Evolutionary conservation across 2,329 filamentous ascomycete genomes (phyloP).

Genomic region (Clonostachys rosea): DNA sequence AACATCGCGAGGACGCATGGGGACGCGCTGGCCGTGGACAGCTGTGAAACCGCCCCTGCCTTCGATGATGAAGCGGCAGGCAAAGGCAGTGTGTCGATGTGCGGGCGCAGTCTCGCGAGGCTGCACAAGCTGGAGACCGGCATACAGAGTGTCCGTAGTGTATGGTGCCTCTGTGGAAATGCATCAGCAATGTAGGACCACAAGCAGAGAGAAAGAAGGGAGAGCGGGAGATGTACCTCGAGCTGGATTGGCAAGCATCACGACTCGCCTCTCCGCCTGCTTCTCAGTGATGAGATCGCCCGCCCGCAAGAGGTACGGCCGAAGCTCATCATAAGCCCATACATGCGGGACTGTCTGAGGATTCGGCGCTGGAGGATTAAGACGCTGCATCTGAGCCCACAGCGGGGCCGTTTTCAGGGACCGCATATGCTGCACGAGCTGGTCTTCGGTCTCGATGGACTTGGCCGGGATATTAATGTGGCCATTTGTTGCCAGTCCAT

Average conservation of each 20-base stretch:
- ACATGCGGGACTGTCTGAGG: slow-evolving; percentile 32
- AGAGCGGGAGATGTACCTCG: slow-evolving; percentile 27
- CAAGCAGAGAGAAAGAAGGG: neutral
- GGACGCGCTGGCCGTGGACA: slow-evolving; percentile 46
- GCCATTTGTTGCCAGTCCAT: too few relatives aligned
- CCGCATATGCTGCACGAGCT: too few relatives aligned
- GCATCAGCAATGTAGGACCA: neutral
- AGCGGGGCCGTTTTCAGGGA: slow-evolving; percentile 20
- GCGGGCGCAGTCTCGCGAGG: slow-evolving; percentile 50
- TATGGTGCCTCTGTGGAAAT: slow-evolving; percentile 32
- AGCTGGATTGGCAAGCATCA: slow-evolving; percentile 34
- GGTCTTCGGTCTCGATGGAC: too few relatives aligned
- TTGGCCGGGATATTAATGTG: too few relatives aligned
- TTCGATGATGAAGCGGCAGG: slow-evolving; percentile 53
- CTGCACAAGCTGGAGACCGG: slow-evolving; percentile 51
- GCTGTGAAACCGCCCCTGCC: slow-evolving; percentile 49
- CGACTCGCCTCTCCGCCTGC: slow-evolving; percentile 32
- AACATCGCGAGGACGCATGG: slow-evolving; percentile 46
- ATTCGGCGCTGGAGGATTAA: slow-evolving; percentile 33
- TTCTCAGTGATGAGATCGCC: slow-evolving; percentile 29
- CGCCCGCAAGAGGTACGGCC: slow-evolving; percentile 26
- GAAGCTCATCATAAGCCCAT: slow-evolving; percentile 27
- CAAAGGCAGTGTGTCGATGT: slow-evolving; percentile 51
- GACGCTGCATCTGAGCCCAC: slow-evolving; percentile 40
- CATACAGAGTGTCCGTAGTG: slow-evolving; percentile 54